phyloP scores from a whole-genome alignment of 768 basidiomycete genomes.

The Nidularia pulvinata region DNA sequence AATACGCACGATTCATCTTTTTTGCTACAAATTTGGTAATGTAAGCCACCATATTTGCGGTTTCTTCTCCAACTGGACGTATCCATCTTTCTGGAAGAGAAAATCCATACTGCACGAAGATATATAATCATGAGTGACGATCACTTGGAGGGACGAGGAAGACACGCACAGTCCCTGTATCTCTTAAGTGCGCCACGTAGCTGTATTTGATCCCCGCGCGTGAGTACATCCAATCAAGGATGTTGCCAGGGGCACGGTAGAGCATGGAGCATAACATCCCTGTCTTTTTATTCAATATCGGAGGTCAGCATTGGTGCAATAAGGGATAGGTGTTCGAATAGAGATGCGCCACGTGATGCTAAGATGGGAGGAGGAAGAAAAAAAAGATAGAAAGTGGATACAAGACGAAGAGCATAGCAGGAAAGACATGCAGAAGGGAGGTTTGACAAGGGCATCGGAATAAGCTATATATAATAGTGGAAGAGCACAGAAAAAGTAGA shows the following conservation, averaged over 20 bases:
- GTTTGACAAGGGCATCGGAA: neutral
- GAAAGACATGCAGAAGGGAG: constrained; percentile 1
- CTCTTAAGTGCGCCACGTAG: constrained; percentile 29
- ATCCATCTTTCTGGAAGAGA: constrained; percentile 72
- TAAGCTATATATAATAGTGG: no score
- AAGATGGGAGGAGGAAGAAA: no score
- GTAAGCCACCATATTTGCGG: constrained; percentile 60
- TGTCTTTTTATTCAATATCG: constrained; percentile 3
- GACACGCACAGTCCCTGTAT: constrained; percentile 31
- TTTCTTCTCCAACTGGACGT: constrained; percentile 80
- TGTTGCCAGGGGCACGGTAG: constrained; percentile 31
- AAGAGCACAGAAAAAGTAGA: no score
- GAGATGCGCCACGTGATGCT: no score
- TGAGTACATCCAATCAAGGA: constrained; percentile 34
- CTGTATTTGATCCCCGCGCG: constrained; percentile 26
- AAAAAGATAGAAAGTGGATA: neutral
- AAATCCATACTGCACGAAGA: constrained; percentile 64
- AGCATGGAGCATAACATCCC: constrained; percentile 25
- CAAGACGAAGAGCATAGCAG: neutral
- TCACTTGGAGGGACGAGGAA: neutral
- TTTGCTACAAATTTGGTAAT: constrained; percentile 65
- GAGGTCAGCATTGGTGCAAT: no score
- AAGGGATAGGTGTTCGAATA: no score
- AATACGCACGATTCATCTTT: constrained; percentile 27
- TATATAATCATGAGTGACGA: no score